Conservation (phyloP, 2,329 filamentous ascomycete genomes). For the Colletotrichum phormii region DNA sequence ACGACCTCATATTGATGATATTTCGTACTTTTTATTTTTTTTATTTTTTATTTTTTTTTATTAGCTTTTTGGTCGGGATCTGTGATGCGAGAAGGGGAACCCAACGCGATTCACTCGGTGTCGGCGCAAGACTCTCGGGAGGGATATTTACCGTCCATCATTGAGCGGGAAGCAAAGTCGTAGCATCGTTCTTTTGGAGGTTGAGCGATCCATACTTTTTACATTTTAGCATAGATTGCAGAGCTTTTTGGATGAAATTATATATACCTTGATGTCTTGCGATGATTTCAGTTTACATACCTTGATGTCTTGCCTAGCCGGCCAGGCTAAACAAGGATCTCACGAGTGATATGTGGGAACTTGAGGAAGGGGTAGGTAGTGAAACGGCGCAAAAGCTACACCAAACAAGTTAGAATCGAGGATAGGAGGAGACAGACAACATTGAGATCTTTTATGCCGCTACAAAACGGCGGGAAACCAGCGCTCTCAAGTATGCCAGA, state of each 20-base stretch:
- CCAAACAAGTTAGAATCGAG: too few species aligned
- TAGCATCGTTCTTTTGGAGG: neutral
- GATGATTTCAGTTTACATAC: neutral
- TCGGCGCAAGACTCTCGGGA: conserved; percentile 12
- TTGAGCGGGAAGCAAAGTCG: neutral
- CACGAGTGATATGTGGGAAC: neutral
- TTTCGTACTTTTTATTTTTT: conserved; percentile 19
- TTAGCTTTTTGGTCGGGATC: conserved; percentile 9
- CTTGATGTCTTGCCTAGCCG: neutral
- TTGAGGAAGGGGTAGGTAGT: too few species aligned
- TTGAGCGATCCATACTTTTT: conserved; percentile 2
- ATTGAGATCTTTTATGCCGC: neutral
- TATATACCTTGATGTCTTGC: neutral
- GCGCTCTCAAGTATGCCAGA: conserved; percentile 9
- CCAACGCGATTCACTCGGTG: conserved; percentile 7
- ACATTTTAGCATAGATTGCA: neutral
- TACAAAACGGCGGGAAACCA: neutral
- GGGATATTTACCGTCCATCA: neutral
- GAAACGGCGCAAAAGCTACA: too few species aligned
- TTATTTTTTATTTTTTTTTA: neutral
- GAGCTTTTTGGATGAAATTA: neutral
- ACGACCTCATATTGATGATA: conserved; percentile 12
- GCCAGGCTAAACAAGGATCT: neutral
- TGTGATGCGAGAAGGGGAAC: conserved; percentile 18
- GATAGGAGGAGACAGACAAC: neutral